Evolutionary conservation across 495 filamentous ascomycete species (phyloP).

Genomic region (Penicillium paxilli): DNA sequence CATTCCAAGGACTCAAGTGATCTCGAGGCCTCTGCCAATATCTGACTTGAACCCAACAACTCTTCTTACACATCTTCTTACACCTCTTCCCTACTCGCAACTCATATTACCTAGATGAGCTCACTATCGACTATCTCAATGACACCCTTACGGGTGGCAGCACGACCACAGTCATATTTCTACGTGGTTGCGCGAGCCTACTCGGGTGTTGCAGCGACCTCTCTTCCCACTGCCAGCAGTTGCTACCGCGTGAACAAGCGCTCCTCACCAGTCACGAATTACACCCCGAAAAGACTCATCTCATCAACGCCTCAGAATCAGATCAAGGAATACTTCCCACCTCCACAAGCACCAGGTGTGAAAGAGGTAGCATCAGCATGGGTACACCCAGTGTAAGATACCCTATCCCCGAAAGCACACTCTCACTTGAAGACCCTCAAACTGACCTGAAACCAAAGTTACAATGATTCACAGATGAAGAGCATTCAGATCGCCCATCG

Average conservation of each 20-base stretch:
- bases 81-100: background rate
- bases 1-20: too few species aligned
- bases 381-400: slow-evolving; percentile 45
- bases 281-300: slow-evolving; percentile 32
- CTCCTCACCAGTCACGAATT: slow-evolving; percentile 5
- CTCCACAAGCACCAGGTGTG: slow-evolving; percentile 33
- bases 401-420: background rate
- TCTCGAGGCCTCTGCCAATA: too few species aligned
- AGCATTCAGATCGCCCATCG: slow-evolving; percentile 66
- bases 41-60: too few species aligned
- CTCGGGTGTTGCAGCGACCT: slow-evolving; percentile 20
- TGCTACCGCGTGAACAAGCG: slow-evolving; percentile 17
- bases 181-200: slow-evolving; percentile 28
- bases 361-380: slow-evolving; percentile 39
- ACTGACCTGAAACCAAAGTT: slow-evolving; percentile 37
- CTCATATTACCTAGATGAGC: slow-evolving; percentile 1
- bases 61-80: background rate
- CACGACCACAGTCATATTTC: slow-evolving; percentile 27
- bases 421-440: background rate
- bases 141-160: slow-evolving; percentile 34
- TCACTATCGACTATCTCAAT: slow-evolving; percentile 24
- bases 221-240: slow-evolving; percentile 9
- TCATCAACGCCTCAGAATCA: slow-evolving; percentile 36
- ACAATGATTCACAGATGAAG: slow-evolving; percentile 64
- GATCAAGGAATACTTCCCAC: slow-evolving; percentile 43